Percentiles rank a stretch among this genome's conserved stretches.
Conservation (phyloP, 148 eudicot genomes). For the Amaranthus palmeri region DNA sequence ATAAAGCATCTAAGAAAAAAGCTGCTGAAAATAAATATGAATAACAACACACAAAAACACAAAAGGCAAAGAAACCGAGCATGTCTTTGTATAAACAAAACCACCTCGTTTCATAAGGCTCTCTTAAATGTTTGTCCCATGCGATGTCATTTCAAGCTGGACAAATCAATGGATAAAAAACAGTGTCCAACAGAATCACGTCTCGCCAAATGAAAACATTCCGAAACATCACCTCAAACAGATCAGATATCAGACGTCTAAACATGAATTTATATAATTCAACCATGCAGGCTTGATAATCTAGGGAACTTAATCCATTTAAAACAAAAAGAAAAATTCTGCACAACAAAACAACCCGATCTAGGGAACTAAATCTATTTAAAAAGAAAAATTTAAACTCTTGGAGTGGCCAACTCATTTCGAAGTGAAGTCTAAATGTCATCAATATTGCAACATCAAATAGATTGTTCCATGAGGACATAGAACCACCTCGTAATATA, state of each 20-base stretch:
- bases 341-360: no score
- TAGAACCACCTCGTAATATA: neutral
- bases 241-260: neutral
- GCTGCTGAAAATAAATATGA: neutral
- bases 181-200: neutral
- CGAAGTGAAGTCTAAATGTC: no score
- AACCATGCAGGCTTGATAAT: neutral
- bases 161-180: neutral
- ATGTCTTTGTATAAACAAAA: neutral
- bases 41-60: neutral
- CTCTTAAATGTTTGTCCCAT: no score
- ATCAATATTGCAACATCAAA: no score
- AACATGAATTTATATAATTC: neutral
- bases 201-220: neutral
- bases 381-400: no score
- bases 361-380: no score
- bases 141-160: neutral
- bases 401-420: no score
- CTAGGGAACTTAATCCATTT: neutral
- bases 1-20: neutral
- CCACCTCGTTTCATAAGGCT: neutral
- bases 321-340: no score
- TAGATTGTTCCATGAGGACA: neutral
- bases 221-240: neutral
- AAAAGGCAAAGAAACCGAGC: neutral